Conservation (phyloP, 345 rosid genomes). For the Sonneratia alba region DNA sequence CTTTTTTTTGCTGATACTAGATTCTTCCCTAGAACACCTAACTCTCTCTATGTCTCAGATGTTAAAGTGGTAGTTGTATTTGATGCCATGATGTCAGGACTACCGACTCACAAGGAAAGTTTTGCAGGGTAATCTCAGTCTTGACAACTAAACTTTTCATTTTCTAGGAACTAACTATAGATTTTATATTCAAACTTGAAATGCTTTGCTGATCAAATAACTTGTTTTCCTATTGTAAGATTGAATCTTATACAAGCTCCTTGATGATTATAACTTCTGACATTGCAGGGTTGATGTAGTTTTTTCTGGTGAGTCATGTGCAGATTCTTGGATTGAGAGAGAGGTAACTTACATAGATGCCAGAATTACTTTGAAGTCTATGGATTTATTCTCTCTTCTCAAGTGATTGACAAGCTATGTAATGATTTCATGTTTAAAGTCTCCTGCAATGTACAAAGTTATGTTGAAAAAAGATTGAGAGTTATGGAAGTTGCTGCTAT, state of each 20-base stretch:
- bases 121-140: slow-evolving; percentile 45
- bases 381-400: not conserved
- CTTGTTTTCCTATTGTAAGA: not conserved
- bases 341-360: slow-evolving; percentile 40
- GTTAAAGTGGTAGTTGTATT: slow-evolving; percentile 91
- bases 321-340: slow-evolving; percentile 91
- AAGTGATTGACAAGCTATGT: not conserved
- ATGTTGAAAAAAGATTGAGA: not conserved
- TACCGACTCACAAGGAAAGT: slow-evolving; percentile 74
- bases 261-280: slow-evolving; percentile 12
- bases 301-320: slow-evolving; percentile 72
- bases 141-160: not conserved
- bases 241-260: not conserved
- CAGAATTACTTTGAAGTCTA: slow-evolving; percentile 3
- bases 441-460: not conserved
- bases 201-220: slow-evolving; percentile 1
- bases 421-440: not conserved
- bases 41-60: slow-evolving; percentile 35
- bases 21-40: not conserved
- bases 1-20: not conserved
- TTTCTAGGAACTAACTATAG: not conserved
- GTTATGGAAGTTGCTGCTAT: not conserved
- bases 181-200: not conserved
- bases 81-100: slow-evolving; percentile 95
- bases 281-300: slow-evolving; percentile 67